Percentiles rank a stretch among this genome's conserved stretches.
phyloP scores from a whole-genome alignment of 805 yeast genomes.

The Ogataea henricii region DNA sequence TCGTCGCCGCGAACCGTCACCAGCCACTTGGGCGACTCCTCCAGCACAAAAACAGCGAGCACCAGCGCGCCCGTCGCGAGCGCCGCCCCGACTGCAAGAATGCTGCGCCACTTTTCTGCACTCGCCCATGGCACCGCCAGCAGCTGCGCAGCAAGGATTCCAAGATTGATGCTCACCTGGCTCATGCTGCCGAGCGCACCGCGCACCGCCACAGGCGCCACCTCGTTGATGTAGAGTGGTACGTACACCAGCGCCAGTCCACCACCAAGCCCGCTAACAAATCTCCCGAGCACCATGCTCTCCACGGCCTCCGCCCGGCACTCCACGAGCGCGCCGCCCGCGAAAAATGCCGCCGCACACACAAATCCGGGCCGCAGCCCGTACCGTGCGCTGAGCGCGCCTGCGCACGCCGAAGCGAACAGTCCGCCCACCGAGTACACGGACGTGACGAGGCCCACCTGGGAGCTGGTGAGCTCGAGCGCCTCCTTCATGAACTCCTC shows the following conservation, averaged over 20 bases:
- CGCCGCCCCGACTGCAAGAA: slow-evolving; percentile 61
- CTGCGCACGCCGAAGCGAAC: slow-evolving; percentile 69
- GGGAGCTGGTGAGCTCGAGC: slow-evolving; percentile 38
- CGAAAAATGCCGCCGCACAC: slow-evolving; percentile 51
- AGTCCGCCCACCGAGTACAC: slow-evolving; percentile 85
- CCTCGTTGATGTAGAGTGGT: slow-evolving; percentile 79
- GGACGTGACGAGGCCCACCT: slow-evolving; percentile 74
- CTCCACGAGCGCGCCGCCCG: slow-evolving; percentile 65
- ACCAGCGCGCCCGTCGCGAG: slow-evolving; percentile 54
- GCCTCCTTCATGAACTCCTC: slow-evolving; percentile 50
- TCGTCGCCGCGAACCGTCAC: slow-evolving; percentile 44
- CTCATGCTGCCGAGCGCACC: slow-evolving; percentile 89
- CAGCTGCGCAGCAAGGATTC: slow-evolving; percentile 79
- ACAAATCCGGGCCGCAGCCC: slow-evolving; percentile 65
- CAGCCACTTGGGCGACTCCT: slow-evolving; percentile 89
- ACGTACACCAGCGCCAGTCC: slow-evolving; percentile 86
- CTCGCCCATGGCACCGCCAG: slow-evolving; percentile 71
- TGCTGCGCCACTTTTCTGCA: slow-evolving; percentile 67
- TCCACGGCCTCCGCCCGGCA: slow-evolving; percentile 47
- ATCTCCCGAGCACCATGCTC: slow-evolving; percentile 63
- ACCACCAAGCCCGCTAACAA: slow-evolving; percentile 81
- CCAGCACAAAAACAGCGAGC: slow-evolving; percentile 44
- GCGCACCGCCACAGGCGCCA: slow-evolving; percentile 65
- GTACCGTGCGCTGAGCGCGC: slow-evolving; percentile 58
- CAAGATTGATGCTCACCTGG: slow-evolving; percentile 83